Evolutionary conservation across 1,284 basidiomycete genomes (phyloP).

Genomic region (Mycosarcoma maydis): DNA sequence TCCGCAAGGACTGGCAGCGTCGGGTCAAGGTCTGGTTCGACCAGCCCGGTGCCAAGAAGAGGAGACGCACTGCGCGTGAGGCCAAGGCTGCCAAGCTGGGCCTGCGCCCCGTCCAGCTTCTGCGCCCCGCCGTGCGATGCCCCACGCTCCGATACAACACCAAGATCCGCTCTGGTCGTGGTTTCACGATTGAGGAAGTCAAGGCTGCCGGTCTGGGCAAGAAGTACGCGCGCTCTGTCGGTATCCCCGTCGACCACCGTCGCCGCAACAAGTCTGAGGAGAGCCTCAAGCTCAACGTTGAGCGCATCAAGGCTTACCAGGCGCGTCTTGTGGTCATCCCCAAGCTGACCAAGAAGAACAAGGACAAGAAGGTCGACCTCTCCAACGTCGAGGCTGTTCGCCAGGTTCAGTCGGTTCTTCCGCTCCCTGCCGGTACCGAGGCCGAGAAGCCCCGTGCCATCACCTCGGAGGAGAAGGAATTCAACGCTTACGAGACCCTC

Average conservation of each 20-base stretch:
- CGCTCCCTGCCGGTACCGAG: slow-evolving; percentile 75
- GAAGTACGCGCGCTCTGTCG: slow-evolving; percentile 92
- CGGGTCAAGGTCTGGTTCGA: slow-evolving; percentile 98
- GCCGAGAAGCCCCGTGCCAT: slow-evolving; percentile 90
- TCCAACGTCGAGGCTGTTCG: slow-evolving; percentile 84
- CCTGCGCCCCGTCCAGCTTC: slow-evolving; percentile 87
- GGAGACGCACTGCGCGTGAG: slow-evolving; percentile 90
- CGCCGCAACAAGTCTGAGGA: slow-evolving; percentile 97
- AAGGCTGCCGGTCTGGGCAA: slow-evolving; percentile 94
- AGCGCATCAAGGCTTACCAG: slow-evolving; percentile 94
- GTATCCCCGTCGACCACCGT: slow-evolving; percentile 96
- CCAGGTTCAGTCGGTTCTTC: slow-evolving; percentile 66
- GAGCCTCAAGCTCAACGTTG: slow-evolving; percentile 93
- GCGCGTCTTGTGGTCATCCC: slow-evolving; percentile 84
- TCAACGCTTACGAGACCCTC: slow-evolving; percentile 83
- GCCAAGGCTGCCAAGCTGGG: slow-evolving; percentile 90
- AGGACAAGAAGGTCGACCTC: slow-evolving; percentile 83
- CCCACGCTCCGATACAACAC: slow-evolving; percentile 99
- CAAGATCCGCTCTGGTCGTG: slow-evolving; percentile 95
- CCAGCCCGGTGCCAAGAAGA: slow-evolving; percentile 97
- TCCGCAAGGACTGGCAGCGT: slow-evolving; percentile 86
- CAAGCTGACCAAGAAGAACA: slow-evolving; percentile 78
- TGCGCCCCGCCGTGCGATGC: slow-evolving; percentile 95
- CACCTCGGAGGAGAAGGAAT: slow-evolving; percentile 87
- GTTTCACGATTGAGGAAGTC: slow-evolving; percentile 94